Evolutionary conservation across 1,284 basidiomycete species (phyloP), one percentile per base, ranked within the genome.

Genomic region (Sanghuangporus sanghuang): DNA sequence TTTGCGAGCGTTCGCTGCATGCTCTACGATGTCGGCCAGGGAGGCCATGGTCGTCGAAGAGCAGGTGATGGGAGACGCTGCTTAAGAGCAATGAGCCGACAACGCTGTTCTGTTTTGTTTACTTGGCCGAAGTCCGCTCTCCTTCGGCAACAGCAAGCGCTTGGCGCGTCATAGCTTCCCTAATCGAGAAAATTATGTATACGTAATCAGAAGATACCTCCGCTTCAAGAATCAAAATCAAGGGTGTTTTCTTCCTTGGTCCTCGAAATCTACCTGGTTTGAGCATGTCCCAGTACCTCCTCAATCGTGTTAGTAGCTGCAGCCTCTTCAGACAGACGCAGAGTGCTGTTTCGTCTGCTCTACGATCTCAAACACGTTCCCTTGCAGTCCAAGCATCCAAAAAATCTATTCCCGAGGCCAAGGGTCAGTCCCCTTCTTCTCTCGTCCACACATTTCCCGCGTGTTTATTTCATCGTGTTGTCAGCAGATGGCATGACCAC

Each of bases 401-500:
- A 3, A 64, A 18, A 14, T 44, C 62, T 16, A 57, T 63, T n/a
- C 68, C 68, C 3, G 56, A 55, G 7, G 49, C 36, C 23, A 49
- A 58, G 57, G 62, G 68, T 67, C 16, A 52, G 59, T 5, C 42
- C 42, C 18, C 18, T 39, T 62, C 35, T 21, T 12, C 6, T 12
- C 6, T 53, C 57, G 27, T 32, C 55, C 32, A 44, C 27, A 36
- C 57, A 50, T 23, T 18, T 39, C 36, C 16, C 40, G 2, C 16
- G 9, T 42, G 9, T 42, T 16, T 42, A 9, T 16, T 42, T 42
- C 40, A 11, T 42, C 8, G 4, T n/a, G n/a, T n/a, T 9, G 1
- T 46, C 7, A 11, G 80, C 75, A 55, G 67, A 70, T 32, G 79
- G 86, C 64, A 69, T 71, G 32, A 81, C 83, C 2, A 80, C 87